Base-by-base conservation (phyloP, 192 early-diverging fungal genomes). In the Coemansia umbellata region DNA sequence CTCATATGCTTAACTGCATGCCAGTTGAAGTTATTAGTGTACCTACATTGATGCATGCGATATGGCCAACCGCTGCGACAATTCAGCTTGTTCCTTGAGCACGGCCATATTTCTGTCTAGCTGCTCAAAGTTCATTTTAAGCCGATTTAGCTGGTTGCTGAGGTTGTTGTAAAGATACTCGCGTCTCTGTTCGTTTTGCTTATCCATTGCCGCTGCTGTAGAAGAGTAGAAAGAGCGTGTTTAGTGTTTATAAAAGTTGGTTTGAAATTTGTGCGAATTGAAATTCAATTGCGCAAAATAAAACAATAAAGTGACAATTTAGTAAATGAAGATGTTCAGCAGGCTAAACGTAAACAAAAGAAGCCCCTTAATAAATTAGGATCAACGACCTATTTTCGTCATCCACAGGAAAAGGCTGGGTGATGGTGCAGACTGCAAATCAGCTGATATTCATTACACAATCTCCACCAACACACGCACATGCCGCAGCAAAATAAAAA, bases 141-240 rank as follows among this genome's bases (percentile, higher is more conserved):
- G 68, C 10, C 63, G 55, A 14, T 44, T 35, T 8, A 77, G 59
- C 51, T 77, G 74, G 40, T 59, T 66, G 63, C 63, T 66, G 31
- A 77, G 60, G 32, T 77, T 67, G 37, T 28, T 53, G 47, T 77
- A 77, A 26, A 77, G 47, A 31, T 37, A 66, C 53, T 70, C 67
- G 21, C 74, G 58, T 3, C 68, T 54, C 47, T 59, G 51, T 26
- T 76, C 73, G 53, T 31, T 63, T 40, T 51, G 53, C n/a, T 37
- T 51, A 52, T 76, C 67, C 67, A 76, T 72, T 4, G 14, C 9
- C 14, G 31, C 15, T 17, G 4, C 13, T 3, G 17, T 23, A 23
- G 8, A 17, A 6, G 40, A 41, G 24, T 15, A 1, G 17, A 56
- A 56, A 14, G 42, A 47, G 10, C 9, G 31, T 5, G 37, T 1